Evolutionary conservation across 352 stramenopile species (phyloP).

Genomic region (Globisporangium iwayamae): DNA sequence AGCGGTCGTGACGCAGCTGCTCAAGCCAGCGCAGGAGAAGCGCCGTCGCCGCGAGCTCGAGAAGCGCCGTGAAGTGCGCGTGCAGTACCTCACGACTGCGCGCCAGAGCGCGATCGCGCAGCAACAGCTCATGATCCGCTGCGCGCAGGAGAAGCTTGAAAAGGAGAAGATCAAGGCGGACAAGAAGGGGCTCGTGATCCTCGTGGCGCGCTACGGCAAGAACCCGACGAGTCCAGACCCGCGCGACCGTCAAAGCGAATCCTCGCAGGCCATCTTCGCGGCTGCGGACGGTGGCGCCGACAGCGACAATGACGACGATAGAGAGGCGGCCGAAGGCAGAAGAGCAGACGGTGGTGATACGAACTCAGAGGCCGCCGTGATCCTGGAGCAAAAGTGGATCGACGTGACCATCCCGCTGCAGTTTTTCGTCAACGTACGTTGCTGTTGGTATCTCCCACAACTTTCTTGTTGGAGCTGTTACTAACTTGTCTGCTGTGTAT

Average conservation of each 20-base stretch:
- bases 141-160: slow-evolving; percentile 56
- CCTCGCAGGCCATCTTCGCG: slow-evolving; percentile 16
- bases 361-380: slow-evolving; percentile 11
- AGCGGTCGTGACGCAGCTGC: slow-evolving; percentile 57
- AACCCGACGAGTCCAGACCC: slow-evolving; percentile 60
- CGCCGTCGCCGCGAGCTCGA: slow-evolving; percentile 46
- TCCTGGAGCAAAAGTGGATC: slow-evolving; percentile 53
- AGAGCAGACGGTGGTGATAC: slow-evolving; percentile 13
- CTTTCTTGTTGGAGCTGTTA: background rate
- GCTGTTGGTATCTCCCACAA: background rate
- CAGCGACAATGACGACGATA: slow-evolving; percentile 21
- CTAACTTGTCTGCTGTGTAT: slow-evolving; percentile 7
- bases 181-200: slow-evolving; percentile 59
- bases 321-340: slow-evolving; percentile 18
- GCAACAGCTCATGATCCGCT: slow-evolving; percentile 69
- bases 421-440: slow-evolving; percentile 72
- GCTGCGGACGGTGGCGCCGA: slow-evolving; percentile 13
- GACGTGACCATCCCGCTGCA: slow-evolving; percentile 77
- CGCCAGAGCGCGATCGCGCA: slow-evolving; percentile 55
- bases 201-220: slow-evolving; percentile 72
- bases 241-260: slow-evolving; percentile 21
- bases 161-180: slow-evolving; percentile 40
- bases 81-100: slow-evolving; percentile 58
- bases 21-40: slow-evolving; percentile 64
- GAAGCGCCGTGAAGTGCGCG: slow-evolving; percentile 37